These are phyloP conservation scores for Barnettozyma siamensis DNA, from an alignment of 805 yeast genomes.

Conservation along the genomic window DNA sequence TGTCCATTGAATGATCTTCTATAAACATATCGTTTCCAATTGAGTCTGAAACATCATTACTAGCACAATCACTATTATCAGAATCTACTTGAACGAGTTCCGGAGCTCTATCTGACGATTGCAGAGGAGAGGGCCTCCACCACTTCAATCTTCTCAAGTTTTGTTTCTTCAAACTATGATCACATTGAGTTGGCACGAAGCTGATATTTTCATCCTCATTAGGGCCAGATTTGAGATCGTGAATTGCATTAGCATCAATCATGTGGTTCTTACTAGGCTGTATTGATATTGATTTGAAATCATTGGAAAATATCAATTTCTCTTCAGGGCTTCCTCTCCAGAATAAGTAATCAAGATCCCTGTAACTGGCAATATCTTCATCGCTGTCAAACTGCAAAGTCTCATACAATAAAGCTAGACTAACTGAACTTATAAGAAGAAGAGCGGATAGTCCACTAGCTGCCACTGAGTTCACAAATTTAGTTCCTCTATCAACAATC, in stretches of 20 bases:
- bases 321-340: background rate
- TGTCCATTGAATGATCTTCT: no score
- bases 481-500: background rate
- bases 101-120: background rate
- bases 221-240: no score
- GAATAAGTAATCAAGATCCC: constrained; percentile 5
- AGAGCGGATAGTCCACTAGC: background rate
- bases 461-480: background rate
- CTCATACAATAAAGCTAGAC: constrained; percentile 4
- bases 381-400: background rate
- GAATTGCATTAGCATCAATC: no score
- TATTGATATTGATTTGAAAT: background rate
- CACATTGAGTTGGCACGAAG: background rate
- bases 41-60: no score
- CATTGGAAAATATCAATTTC: constrained; percentile 3
- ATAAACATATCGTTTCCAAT: background rate
- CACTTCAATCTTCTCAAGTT: constrained; percentile 2
- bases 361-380: background rate
- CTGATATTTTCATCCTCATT: background rate
- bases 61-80: background rate
- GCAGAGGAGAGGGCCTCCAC: constrained; percentile 6
- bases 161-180: background rate
- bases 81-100: constrained; percentile 2
- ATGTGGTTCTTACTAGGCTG: no score
- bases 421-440: constrained; percentile 1